Evolutionary conservation across 2,329 filamentous ascomycete species (phyloP), one percentile per base, ranked within the genome.

Genomic region (Aureobasidium sp.): DNA sequence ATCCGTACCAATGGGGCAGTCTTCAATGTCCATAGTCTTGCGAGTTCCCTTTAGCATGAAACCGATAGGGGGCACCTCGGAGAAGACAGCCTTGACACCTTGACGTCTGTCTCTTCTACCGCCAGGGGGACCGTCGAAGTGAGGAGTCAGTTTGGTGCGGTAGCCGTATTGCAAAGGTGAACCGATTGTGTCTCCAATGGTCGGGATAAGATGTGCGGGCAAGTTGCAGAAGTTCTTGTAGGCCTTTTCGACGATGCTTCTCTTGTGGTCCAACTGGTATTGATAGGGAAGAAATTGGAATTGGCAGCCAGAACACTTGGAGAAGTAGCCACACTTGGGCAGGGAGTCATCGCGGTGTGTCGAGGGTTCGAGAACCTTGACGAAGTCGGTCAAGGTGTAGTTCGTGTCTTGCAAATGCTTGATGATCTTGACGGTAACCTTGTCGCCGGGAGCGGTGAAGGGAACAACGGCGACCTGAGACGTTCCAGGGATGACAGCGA

Each of bases 221-320:
- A 99, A 80, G 64, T 90, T 85, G 14, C 92, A 95, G 76, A 97
- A 99, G 78, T 96, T 93, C 64, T 80, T 82, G 78, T 89, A 99
- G 8, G 94, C 94, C 71, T 94, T 95, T 70, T 96, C 90, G 49
- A 99, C 86, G 63, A 97, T 88, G 63, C 83, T 82, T 71, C 83
- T 86, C 79, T 99, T 99, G 75, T 93, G 87, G 48, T 79, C 80
- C 32, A 99, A 83, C 74, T 99, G 94, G 68, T 91, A 88, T 34
- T 82, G 76, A 74, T 97, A 97, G 60, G 90, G 85, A 65, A 99
- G 83, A 90, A 97, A 97, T 78, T 99, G 94, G 74, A 97, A 92
- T 76, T 99, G 94, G 72, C 94, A 99, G 36, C 94, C 94, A 9
- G 88, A 90, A 75, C 94, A 99, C 60, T 81, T 82, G 44, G 85